Conservation (phyloP, 2,329 filamentous ascomycete genomes). For the Coleophoma crateriformis region DNA sequence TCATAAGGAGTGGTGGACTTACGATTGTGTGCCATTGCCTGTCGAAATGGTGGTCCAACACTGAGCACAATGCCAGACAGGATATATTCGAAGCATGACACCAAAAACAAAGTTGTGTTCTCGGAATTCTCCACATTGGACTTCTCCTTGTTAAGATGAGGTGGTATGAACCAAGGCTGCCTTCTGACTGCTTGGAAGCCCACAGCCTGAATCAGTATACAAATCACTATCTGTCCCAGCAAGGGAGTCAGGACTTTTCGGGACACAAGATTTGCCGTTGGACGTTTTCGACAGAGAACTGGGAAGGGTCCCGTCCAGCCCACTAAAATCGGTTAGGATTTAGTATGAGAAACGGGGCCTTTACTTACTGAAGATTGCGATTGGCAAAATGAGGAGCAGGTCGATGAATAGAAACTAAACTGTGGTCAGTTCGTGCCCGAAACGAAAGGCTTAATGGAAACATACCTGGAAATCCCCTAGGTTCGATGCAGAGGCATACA, state of each 20-base stretch:
- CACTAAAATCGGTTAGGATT: conserved; percentile 59
- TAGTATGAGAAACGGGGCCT: not conserved
- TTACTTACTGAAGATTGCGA: conserved; percentile 81
- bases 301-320: conserved; percentile 88
- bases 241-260: conserved; percentile 87
- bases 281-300: conserved; percentile 73
- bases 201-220: conserved; percentile 69
- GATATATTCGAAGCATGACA: conserved; percentile 94
- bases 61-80: conserved; percentile 83
- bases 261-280: conserved; percentile 87
- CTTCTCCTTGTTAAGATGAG: conserved; percentile 69
- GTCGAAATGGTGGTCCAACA: conserved; percentile 85
- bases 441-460: not conserved
- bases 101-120: conserved; percentile 84
- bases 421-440: conserved; percentile 1
- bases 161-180: conserved; percentile 84
- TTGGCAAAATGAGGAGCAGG: conserved; percentile 83
- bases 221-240: conserved; percentile 81
- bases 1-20: conserved; percentile 29
- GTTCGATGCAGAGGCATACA: conserved; percentile 91
- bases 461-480: conserved; percentile 85
- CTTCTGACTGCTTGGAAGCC: conserved; percentile 69
- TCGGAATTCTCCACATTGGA: conserved; percentile 88
- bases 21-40: conserved; percentile 76
- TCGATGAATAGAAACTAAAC: conserved; percentile 86